phyloP scores from a whole-genome alignment of 345 rosid species.

The Eucalyptus marginata region DNA sequence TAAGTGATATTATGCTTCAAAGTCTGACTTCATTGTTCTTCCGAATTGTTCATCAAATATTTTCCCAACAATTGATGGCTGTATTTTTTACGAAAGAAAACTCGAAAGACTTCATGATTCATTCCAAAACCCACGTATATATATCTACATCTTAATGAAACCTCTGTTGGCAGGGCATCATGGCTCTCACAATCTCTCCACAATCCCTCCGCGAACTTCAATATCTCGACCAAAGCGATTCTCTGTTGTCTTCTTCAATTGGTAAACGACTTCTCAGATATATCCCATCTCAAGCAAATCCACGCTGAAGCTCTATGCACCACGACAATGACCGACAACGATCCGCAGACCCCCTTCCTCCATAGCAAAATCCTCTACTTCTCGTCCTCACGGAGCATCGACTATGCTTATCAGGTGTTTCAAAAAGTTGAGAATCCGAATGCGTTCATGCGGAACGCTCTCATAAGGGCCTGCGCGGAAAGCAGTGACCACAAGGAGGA shows the following conservation, averaged over 20 bases:
- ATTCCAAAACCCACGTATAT: too few species aligned
- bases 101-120: too few species aligned
- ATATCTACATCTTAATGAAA: too few species aligned
- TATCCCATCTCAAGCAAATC: slow-evolving; percentile 50
- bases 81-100: too few species aligned
- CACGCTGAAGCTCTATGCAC: slow-evolving; percentile 63
- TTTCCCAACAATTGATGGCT: too few species aligned
- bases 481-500: slow-evolving; percentile 31
- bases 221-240: too few species aligned
- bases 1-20: too few species aligned
- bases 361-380: slow-evolving; percentile 48
- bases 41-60: too few species aligned
- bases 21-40: too few species aligned
- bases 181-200: too few species aligned
- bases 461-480: slow-evolving; percentile 54
- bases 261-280: slow-evolving; percentile 30
- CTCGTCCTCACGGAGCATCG: slow-evolving; percentile 7
- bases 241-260: slow-evolving; percentile 19
- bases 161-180: too few species aligned
- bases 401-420: slow-evolving; percentile 16
- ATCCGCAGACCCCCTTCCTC: slow-evolving; percentile 31
- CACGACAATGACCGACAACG: slow-evolving; percentile 13
- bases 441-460: slow-evolving; percentile 83
- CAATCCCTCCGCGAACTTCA: too few species aligned
- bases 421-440: slow-evolving; percentile 24